phyloP scores from a whole-genome alignment of 106 monocot species.

The Dendrobium catenatum region DNA sequence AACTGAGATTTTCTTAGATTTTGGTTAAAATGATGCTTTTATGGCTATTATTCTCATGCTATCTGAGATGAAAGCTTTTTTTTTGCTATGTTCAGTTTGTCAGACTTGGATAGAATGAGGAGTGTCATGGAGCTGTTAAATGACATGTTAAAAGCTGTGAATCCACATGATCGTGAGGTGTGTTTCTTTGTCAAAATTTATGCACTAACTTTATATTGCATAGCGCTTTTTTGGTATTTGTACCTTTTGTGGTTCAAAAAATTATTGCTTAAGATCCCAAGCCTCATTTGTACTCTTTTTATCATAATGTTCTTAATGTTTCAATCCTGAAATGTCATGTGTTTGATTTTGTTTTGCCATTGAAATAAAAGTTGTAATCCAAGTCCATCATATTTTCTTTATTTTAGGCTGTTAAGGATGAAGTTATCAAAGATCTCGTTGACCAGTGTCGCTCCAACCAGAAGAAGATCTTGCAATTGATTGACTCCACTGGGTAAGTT shows the following conservation, averaged over 20 bases:
- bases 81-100: conserved; percentile 30
- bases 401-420: conserved; percentile 77
- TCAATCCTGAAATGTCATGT: too few species aligned
- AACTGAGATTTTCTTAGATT: not conserved
- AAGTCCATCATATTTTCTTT: not conserved
- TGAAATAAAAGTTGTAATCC: not conserved
- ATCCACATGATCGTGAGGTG: conserved; percentile 63
- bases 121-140: conserved; percentile 60
- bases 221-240: too few species aligned
- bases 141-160: conserved; percentile 88
- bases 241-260: too few species aligned
- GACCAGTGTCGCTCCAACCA: conserved; percentile 72
- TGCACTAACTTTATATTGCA: too few species aligned
- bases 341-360: too few species aligned
- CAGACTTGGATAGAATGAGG: conserved; percentile 60
- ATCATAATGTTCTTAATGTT: too few species aligned
- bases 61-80: too few species aligned
- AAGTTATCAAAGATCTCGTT: conserved; percentile 83
- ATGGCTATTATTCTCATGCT: too few species aligned
- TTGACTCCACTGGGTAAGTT: conserved; percentile 64
- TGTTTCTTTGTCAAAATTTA: not conserved
- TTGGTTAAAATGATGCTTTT: not conserved
- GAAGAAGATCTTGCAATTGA: conserved; percentile 60
- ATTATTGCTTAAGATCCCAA: too few species aligned
- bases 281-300: too few species aligned